Evolutionary conservation across 1,284 basidiomycete genomes (phyloP).

Genomic region (Trichosporon faecale): DNA sequence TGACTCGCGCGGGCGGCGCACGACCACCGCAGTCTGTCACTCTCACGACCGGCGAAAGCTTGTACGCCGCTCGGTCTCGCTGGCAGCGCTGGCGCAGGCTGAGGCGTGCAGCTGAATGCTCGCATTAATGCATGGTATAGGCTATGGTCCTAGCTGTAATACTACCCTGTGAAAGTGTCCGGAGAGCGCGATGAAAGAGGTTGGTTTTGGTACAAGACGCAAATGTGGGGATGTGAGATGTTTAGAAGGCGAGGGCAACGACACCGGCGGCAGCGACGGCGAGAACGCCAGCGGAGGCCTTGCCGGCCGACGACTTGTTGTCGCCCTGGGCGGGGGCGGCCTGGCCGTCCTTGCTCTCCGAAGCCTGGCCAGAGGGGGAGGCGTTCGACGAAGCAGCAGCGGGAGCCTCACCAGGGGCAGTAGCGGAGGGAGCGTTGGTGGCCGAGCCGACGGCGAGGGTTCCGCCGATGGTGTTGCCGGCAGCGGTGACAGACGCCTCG

Average conservation of each 20-base stretch:
- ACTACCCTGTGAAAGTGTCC: conserved; percentile 3
- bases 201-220: conserved; percentile 1
- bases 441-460: conserved; percentile 18
- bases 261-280: conserved; percentile 31
- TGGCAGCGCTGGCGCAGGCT: too few relatives aligned
- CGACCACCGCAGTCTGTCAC: too few relatives aligned
- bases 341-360: neutral
- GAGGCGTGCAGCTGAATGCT: neutral
- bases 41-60: too few relatives aligned
- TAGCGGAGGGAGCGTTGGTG: conserved; percentile 23
- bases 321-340: conserved; percentile 22
- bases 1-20: too few relatives aligned
- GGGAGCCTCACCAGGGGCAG: conserved; percentile 30
- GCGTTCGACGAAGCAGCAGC: conserved; percentile 16
- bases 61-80: too few relatives aligned
- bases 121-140: conserved; percentile 10
- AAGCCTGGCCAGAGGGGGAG: conserved; percentile 15
- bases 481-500: conserved; percentile 21
- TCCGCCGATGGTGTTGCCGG: neutral
- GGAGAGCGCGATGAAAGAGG: neutral
- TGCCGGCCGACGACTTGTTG: conserved; percentile 28
- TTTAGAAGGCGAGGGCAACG: conserved; percentile 20
- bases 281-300: conserved; percentile 27
- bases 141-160: neutral
- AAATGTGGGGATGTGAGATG: neutral